A percentile compares a stretch with the other conserved stretches of the same genome.
These are phyloP conservation scores for Pseudognaphalium luteoalbum DNA, from an alignment of 129 eudicot genomes.

Conservation along the genomic window DNA sequence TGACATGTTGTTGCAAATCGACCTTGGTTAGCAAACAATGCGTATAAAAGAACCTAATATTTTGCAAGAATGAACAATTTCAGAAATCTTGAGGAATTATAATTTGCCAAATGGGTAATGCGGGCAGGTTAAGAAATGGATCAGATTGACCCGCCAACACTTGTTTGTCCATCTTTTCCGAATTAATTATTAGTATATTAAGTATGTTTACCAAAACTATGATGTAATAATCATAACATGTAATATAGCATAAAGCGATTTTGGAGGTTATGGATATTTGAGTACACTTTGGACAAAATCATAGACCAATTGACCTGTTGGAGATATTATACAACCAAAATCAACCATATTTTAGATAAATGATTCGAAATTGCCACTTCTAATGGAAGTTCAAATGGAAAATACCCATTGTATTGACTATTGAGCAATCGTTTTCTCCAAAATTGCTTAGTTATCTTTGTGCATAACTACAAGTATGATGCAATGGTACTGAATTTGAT, in stretches of 20 bases:
- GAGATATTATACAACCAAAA: neutral
- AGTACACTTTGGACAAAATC: neutral
- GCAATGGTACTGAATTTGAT: neutral
- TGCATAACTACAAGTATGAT: neutral
- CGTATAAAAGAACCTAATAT: neutral
- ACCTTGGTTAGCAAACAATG: neutral
- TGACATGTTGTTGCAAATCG: neutral
- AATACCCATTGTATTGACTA: neutral
- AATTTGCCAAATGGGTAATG: too few relatives aligned
- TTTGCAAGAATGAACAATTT: too few relatives aligned
- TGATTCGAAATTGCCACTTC: neutral
- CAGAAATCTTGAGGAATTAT: too few relatives aligned
- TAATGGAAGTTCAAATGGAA: neutral
- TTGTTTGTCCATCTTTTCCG: too few relatives aligned
- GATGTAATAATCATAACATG: neutral
- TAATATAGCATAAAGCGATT: neutral
- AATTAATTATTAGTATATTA: neutral
- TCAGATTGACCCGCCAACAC: too few relatives aligned
- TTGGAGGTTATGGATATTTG: neutral
- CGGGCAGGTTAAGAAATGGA: too few relatives aligned
- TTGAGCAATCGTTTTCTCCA: neutral
- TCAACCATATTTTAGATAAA: neutral
- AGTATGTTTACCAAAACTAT: slow-evolving; percentile 12
- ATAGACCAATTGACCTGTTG: neutral
- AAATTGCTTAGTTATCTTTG: neutral